Percentiles rank a stretch among this genome's conserved stretches.
These are phyloP conservation scores for Escovopsis weberi DNA, from an alignment of 2,329 filamentous ascomycete genomes.

Conservation along the genomic window DNA sequence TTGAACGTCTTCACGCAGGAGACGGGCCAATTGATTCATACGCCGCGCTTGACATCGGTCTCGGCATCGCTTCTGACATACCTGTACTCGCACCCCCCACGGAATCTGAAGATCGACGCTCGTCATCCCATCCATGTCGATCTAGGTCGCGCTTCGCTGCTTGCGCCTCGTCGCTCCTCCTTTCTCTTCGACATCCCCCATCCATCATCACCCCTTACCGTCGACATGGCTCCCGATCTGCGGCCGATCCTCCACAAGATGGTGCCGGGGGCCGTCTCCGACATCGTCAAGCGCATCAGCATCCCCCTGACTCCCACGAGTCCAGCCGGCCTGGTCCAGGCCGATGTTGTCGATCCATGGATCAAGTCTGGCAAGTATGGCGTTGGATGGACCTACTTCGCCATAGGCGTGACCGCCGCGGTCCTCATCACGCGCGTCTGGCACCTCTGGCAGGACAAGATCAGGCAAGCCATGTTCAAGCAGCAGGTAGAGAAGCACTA, in stretches of 20 bases:
- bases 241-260: slow-evolving; percentile 17
- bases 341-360: slow-evolving; percentile 63
- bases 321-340: slow-evolving; percentile 46
- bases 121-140: slow-evolving; percentile 12
- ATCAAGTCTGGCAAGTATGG: slow-evolving; percentile 71
- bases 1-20: slow-evolving; percentile 2
- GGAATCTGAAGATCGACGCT: too few relatives aligned
- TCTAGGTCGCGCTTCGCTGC: slow-evolving; percentile 6
- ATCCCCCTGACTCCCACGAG: slow-evolving; percentile 47
- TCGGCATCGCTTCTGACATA: too few relatives aligned
- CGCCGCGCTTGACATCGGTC: too few relatives aligned
- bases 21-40: not conserved
- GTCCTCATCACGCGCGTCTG: slow-evolving; percentile 62
- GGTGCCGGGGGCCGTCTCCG: slow-evolving; percentile 20
- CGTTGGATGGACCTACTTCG: slow-evolving; percentile 79
- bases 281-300: slow-evolving; percentile 39
- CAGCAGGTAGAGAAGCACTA: slow-evolving; percentile 59
- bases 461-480: slow-evolving; percentile 78
- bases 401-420: slow-evolving; percentile 52
- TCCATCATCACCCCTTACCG: slow-evolving; percentile 7
- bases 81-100: too few relatives aligned
- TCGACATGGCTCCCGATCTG: slow-evolving; percentile 27
- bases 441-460: slow-evolving; percentile 87
- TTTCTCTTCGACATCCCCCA: slow-evolving; percentile 7
- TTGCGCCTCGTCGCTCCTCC: slow-evolving; percentile 13